Base-by-base conservation (phyloP, 257 asterid species). In the Plectranthus barbatus region DNA sequence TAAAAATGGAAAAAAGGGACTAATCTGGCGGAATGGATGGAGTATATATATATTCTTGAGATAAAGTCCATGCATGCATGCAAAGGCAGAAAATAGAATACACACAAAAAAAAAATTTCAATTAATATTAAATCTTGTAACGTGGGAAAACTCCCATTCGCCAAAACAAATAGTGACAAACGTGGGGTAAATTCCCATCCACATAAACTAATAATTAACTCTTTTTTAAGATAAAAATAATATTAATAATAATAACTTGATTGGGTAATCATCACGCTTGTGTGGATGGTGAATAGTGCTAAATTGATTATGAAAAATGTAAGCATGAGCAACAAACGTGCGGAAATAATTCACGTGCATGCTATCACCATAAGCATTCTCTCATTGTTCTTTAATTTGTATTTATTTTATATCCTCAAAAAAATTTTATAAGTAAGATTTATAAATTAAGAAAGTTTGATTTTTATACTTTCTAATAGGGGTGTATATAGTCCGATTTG, bases 191-290 rank as follows among this genome's bases (percentile, higher is more conserved):
- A 3, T 15, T 2, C 11, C 33, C 21, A 13, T 37, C 37, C n/a
- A n/a, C n/a, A n/a, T n/a, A n/a, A n/a, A n/a, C n/a, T n/a, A n/a
- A n/a, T n/a, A n/a, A n/a, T n/a, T n/a, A n/a, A n/a, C n/a, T n/a
- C n/a, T n/a, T n/a, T n/a, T n/a, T n/a, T n/a, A n/a, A n/a, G n/a
- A n/a, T n/a, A n/a, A n/a, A n/a, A n/a, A n/a, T n/a, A n/a, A n/a
- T n/a, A n/a, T n/a, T n/a, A n/a, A n/a, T n/a, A n/a, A n/a, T n/a
- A n/a, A 1, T 37, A 54, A 52, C 47, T 48, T n/a, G 11, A 49
- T 58, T 68, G 56, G 67, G 73, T 48, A 68, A 68, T 58, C 47
- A 37, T 15, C 73, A 68, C 66, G 73, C 73, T 58, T 24, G 42
- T 1, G 26, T 34, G 36, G 48, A 50, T 26, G 46, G 49, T 20